Percentiles rank a stretch among this genome's conserved stretches.
Conservation (phyloP, 768 basidiomycete genomes). For the Ramaria rubella region DNA sequence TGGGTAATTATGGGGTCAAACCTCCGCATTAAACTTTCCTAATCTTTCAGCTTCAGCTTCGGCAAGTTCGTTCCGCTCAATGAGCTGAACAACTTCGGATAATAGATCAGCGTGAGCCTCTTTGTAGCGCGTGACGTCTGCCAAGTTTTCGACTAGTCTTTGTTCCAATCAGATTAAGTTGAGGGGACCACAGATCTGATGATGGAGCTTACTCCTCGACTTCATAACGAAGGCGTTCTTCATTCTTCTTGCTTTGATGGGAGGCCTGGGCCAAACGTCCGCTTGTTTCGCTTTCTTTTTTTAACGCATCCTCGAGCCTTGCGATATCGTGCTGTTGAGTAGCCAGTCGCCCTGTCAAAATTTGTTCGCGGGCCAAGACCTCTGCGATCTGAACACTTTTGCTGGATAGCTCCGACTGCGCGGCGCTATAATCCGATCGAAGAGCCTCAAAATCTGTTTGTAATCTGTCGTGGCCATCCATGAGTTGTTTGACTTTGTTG, state of each 20-base stretch:
- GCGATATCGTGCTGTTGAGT: neutral
- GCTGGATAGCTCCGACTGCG: constrained; percentile 20
- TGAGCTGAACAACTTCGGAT: constrained; percentile 56
- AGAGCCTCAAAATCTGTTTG: constrained; percentile 30
- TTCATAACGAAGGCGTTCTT: constrained; percentile 52
- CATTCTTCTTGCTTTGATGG: constrained; percentile 53
- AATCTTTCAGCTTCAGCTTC: constrained; percentile 74
- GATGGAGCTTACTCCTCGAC: neutral
- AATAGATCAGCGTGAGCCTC: constrained; percentile 62
- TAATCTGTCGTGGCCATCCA: constrained; percentile 34
- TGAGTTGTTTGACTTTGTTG: constrained; percentile 36
- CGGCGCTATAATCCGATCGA: constrained; percentile 17
- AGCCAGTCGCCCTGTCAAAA: constrained; percentile 23
- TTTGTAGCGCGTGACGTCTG: constrained; percentile 57
- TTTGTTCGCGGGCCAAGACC: constrained; percentile 18
- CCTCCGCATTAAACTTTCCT: constrained; percentile 73
- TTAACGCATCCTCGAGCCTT: constrained; percentile 1
- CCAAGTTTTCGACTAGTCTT: constrained; percentile 45
- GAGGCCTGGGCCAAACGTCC: constrained; percentile 45
- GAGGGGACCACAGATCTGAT: too few relatives aligned
- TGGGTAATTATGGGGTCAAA: neutral
- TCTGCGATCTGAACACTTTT: constrained; percentile 15
- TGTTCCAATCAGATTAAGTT: neutral
- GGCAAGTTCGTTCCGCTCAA: constrained; percentile 67
- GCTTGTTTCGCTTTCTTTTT: constrained; percentile 30